phyloP scores from a whole-genome alignment of 768 basidiomycete genomes.

The Amanita polypyramis region DNA sequence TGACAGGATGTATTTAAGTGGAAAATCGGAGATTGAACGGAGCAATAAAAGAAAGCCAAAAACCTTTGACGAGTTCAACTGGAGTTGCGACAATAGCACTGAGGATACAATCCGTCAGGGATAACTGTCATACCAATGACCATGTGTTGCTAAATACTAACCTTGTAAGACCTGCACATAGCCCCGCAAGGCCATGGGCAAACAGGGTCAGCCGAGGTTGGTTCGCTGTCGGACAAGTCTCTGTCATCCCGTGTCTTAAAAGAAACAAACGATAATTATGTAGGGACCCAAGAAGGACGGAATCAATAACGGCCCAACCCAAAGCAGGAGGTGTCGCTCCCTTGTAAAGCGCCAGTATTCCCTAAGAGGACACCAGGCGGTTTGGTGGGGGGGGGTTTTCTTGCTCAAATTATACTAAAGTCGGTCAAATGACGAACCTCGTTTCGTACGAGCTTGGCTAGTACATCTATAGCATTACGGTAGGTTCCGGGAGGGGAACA shows the following conservation, averaged over 20 bases:
- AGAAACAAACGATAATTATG: constrained; percentile 65
- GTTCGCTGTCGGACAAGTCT: constrained; percentile 32
- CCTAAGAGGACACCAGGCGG: constrained; percentile 23
- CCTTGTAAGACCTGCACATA: constrained; percentile 65
- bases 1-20: constrained; percentile 2
- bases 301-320: constrained; percentile 67
- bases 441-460: constrained; percentile 44
- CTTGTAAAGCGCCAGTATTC: constrained; percentile 59
- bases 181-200: constrained; percentile 57
- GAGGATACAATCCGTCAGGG: constrained; percentile 7
- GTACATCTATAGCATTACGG: constrained; percentile 47
- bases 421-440: constrained; percentile 32
- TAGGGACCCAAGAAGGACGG: constrained; percentile 55
- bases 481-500: constrained; percentile 58
- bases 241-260: constrained; percentile 41
- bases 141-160: constrained; percentile 23
- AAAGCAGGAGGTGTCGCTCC: constrained; percentile 64
- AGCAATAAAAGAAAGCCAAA: too few relatives aligned
- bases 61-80: constrained; percentile 45
- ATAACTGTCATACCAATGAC: constrained; percentile 6
- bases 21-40: background rate
- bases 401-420: constrained; percentile 6
- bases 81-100: constrained; percentile 69
- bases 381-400: background rate
- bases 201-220: constrained; percentile 44